Conservation (phyloP, 352 stramenopile genomes). For the Phytophthora syringae region DNA sequence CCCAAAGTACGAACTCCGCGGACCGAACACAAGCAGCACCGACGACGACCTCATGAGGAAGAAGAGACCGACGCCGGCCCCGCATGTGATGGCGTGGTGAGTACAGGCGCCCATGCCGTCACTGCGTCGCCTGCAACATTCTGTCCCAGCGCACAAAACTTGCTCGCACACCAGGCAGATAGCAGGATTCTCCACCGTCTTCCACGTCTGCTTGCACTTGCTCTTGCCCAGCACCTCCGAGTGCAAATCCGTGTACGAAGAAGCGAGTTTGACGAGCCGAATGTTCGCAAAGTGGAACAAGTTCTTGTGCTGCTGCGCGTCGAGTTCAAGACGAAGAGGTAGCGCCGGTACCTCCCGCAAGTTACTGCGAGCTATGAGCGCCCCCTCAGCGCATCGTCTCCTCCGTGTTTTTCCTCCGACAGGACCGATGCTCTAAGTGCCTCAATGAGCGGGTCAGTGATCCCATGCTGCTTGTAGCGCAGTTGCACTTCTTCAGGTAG, state of each 20-base stretch:
- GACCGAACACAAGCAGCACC: slow-evolving; percentile 76
- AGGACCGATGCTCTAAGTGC: slow-evolving; percentile 40
- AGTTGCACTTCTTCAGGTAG: slow-evolving; percentile 53
- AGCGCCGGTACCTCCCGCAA: slow-evolving; percentile 57
- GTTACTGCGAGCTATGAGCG: slow-evolving; percentile 50
- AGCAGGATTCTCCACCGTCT: slow-evolving; percentile 77
- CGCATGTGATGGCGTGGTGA: slow-evolving; percentile 75
- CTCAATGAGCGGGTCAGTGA: slow-evolving; percentile 49
- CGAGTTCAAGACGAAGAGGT: slow-evolving; percentile 56
- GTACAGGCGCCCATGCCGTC: slow-evolving; percentile 82
- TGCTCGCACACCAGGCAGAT: slow-evolving; percentile 83
- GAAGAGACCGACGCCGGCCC: slow-evolving; percentile 75
- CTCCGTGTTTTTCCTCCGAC: slow-evolving; percentile 1
- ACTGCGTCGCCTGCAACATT: slow-evolving; percentile 76
- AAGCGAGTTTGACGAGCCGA: slow-evolving; percentile 66
- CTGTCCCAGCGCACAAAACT: slow-evolving; percentile 80
- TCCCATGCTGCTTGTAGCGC: slow-evolving; percentile 62
- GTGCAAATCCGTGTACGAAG: slow-evolving; percentile 82
- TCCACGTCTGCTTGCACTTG: slow-evolving; percentile 77
- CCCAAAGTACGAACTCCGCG: slow-evolving; percentile 83
- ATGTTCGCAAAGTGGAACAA: slow-evolving; percentile 72
- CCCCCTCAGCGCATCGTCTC: slow-evolving; percentile 18
- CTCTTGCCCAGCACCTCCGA: slow-evolving; percentile 71
- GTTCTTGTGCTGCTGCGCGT: slow-evolving; percentile 35
- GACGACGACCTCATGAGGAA: slow-evolving; percentile 86